These are phyloP conservation scores for Epichloe gansuensis DNA, from an alignment of 2,329 filamentous ascomycete genomes.

Conservation along the genomic window DNA sequence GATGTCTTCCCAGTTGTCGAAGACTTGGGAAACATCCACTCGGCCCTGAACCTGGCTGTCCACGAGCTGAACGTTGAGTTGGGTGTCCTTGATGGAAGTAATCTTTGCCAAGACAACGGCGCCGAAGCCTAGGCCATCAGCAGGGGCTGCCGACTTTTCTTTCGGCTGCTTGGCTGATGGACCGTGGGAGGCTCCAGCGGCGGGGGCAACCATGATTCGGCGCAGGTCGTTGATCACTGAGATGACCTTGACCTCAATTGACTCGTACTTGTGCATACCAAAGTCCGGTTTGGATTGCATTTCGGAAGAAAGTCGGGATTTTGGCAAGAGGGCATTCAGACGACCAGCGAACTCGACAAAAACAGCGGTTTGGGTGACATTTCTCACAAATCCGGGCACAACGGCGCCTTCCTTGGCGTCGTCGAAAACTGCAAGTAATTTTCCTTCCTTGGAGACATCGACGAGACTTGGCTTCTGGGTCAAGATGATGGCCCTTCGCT, in stretches of 20 bases:
- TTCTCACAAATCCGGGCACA: constrained; percentile 70
- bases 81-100: constrained; percentile 76
- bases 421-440: constrained; percentile 57
- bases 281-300: constrained; percentile 57
- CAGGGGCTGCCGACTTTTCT: constrained; percentile 23
- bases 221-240: constrained; percentile 57
- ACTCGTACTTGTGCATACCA: constrained; percentile 65
- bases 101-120: constrained; percentile 64
- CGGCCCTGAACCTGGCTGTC: constrained; percentile 68
- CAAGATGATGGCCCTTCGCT: constrained; percentile 61
- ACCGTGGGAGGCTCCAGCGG: constrained; percentile 34
- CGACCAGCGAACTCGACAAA: constrained; percentile 81
- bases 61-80: constrained; percentile 79
- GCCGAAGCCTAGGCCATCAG: constrained; percentile 64
- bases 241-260: constrained; percentile 57
- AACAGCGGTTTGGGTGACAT: constrained; percentile 66
- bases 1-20: constrained; percentile 80
- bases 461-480: constrained; percentile 76
- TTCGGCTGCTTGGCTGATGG: constrained; percentile 26
- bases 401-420: constrained; percentile 56
- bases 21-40: constrained; percentile 81
- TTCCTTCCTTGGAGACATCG: constrained; percentile 58
- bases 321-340: constrained; percentile 67
- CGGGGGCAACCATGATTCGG: constrained; percentile 48
- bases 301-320: constrained; percentile 62